phyloP scores from a whole-genome alignment of 2,329 filamentous ascomycete species.

The Trichoderma guizhouense region DNA sequence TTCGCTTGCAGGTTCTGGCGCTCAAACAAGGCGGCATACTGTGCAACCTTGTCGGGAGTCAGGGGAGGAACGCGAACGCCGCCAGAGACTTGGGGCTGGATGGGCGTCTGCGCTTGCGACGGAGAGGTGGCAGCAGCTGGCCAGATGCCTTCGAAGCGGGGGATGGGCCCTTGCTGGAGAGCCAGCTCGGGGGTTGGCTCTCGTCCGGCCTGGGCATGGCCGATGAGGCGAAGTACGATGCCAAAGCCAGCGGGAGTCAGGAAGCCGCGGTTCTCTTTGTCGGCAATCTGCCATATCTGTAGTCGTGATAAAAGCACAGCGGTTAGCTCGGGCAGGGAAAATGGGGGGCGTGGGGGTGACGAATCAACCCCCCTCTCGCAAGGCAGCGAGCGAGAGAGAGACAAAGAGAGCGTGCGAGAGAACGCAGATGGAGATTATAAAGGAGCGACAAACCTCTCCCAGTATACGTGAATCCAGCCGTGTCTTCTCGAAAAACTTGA shows the following conservation, averaged over 20 bases:
- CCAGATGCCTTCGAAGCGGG: slow-evolving; percentile 78
- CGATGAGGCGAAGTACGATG: slow-evolving; percentile 88
- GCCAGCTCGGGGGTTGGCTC: slow-evolving; percentile 79
- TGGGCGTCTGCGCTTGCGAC: slow-evolving; percentile 46
- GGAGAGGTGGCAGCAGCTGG: slow-evolving; percentile 20
- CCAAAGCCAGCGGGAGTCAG: slow-evolving; percentile 91
- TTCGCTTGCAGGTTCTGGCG: slow-evolving; percentile 73
- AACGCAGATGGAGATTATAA: not conserved
- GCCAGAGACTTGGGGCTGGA: slow-evolving; percentile 58
- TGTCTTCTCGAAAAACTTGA: slow-evolving; percentile 98
- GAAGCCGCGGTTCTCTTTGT: slow-evolving; percentile 92
- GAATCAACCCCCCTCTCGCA: not conserved
- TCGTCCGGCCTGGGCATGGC: slow-evolving; percentile 86
- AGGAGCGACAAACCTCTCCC: slow-evolving; percentile 65
- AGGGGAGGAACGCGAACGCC: slow-evolving; percentile 86
- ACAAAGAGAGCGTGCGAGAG: not conserved
- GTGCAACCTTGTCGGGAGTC: slow-evolving; percentile 80
- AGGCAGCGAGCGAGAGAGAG: not conserved
- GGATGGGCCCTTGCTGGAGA: slow-evolving; percentile 80
- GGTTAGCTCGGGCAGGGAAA: slow-evolving; percentile 3
- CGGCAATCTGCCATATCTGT: slow-evolving; percentile 98
- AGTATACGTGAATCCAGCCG: slow-evolving; percentile 79
- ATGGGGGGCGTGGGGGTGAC: not conserved
- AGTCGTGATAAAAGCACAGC: not conserved
- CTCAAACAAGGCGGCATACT: slow-evolving; percentile 88